A percentile compares a stretch with the other conserved stretches of the same genome.
Evolutionary conservation across 2,329 filamentous ascomycete species (phyloP).

Genomic region (Pezicula carpinea): DNA sequence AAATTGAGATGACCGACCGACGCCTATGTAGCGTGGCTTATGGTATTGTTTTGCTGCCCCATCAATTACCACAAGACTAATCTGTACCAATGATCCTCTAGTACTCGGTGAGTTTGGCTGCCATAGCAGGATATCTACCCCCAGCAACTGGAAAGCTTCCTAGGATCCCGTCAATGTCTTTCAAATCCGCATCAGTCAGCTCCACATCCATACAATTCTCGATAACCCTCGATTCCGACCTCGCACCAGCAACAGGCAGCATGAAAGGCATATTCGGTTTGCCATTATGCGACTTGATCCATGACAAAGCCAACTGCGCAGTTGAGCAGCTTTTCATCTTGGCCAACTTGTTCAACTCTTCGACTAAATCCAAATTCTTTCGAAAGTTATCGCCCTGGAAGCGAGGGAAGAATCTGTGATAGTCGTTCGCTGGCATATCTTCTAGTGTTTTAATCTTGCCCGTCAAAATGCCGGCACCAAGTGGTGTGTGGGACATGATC

Average conservation of each 20-base stretch:
- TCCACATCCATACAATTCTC: conserved; percentile 28
- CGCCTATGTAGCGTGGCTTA: too few species aligned
- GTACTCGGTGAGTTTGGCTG: conserved; percentile 6
- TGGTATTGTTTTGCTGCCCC: neutral
- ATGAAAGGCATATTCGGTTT: conserved; percentile 12
- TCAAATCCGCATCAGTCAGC: conserved; percentile 25
- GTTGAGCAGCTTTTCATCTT: conserved; percentile 52
- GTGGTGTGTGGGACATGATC: conserved; percentile 58
- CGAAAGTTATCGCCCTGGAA: conserved; percentile 59
- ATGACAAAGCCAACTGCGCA: conserved; percentile 50
- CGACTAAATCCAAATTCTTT: conserved; percentile 57
- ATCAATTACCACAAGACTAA: neutral
- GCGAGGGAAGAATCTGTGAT: conserved; percentile 55
- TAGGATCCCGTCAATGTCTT: conserved; percentile 24
- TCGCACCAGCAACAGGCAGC: conserved; percentile 30
- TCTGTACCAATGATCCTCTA: neutral
- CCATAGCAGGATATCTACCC: conserved; percentile 10
- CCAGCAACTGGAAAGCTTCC: conserved; percentile 15
- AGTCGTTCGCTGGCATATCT: conserved; percentile 50
- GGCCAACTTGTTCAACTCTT: conserved; percentile 52
- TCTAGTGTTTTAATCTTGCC: conserved; percentile 42
- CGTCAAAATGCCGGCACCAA: conserved; percentile 56
- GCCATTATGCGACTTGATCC: conserved; percentile 11
- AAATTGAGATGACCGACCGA: too few species aligned
- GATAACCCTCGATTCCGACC: conserved; percentile 19